These are phyloP conservation scores for Escovopsis sp. DNA, from an alignment of 2,329 filamentous ascomycete species.

Conservation along the genomic window DNA sequence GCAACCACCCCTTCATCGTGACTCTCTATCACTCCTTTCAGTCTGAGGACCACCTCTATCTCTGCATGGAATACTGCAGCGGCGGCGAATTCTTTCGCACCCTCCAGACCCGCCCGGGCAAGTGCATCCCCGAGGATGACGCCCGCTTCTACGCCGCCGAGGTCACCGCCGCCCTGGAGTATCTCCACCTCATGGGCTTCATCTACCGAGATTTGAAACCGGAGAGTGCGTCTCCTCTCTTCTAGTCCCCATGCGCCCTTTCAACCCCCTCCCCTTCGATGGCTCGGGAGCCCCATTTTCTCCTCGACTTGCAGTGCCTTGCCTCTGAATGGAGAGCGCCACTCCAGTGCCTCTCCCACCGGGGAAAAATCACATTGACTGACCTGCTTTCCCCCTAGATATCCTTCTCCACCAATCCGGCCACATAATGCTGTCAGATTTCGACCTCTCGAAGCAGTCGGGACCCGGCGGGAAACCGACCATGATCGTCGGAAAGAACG, in stretches of 20 bases:
- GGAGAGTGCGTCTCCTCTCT: constrained; percentile 56
- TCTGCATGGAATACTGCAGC: constrained; percentile 99
- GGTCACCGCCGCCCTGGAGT: constrained; percentile 90
- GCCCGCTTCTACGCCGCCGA: constrained; percentile 95
- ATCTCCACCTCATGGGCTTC: constrained; percentile 96
- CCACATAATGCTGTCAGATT: constrained; percentile 98
- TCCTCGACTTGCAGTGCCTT: no score
- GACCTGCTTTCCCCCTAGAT: constrained; percentile 35
- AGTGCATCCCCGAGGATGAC: constrained; percentile 93
- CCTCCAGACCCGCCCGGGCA: constrained; percentile 87
- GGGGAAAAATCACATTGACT: not conserved
- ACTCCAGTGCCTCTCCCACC: no score
- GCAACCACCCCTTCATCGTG: constrained; percentile 98
- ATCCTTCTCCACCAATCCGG: constrained; percentile 97
- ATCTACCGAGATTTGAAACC: constrained; percentile 97
- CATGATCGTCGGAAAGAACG: constrained; percentile 89
- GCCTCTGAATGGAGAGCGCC: no score
- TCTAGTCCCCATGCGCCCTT: no score
- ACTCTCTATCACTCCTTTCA: constrained; percentile 98
- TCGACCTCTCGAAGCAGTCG: constrained; percentile 95
- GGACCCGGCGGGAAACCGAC: constrained; percentile 90
- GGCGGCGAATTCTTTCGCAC: constrained; percentile 97
- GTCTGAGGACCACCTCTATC: constrained; percentile 92
- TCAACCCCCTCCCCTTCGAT: no score
- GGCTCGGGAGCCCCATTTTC: no score